Conservation (phyloP, 805 yeast genomes). For the Candida khao-thaluensis region DNA sequence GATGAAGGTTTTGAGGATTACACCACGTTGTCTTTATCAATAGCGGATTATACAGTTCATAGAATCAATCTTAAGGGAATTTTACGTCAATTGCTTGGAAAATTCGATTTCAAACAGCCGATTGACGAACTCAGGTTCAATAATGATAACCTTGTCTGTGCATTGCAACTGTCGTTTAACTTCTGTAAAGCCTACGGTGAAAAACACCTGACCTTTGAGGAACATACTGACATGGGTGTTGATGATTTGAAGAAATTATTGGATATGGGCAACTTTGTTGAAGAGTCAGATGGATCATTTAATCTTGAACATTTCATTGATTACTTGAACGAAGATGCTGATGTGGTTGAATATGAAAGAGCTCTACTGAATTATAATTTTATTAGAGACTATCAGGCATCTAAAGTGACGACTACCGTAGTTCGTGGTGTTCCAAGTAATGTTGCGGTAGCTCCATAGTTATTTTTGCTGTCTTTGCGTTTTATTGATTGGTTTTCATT, state of each 20-base stretch:
- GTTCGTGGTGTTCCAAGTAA: background rate
- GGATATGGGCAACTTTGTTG: slow-evolving; percentile 6
- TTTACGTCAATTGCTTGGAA: slow-evolving; percentile 21
- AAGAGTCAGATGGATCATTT: slow-evolving; percentile 9
- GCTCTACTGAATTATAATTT: slow-evolving; percentile 7
- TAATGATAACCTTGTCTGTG: slow-evolving; percentile 32
- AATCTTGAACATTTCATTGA: slow-evolving; percentile 14
- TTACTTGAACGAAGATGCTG: slow-evolving; percentile 12
- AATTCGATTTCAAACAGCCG: slow-evolving; percentile 9
- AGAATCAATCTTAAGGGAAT: slow-evolving; percentile 34
- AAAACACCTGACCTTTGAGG: slow-evolving; percentile 3
- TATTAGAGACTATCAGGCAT: slow-evolving; percentile 1
- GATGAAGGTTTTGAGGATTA: slow-evolving; percentile 21
- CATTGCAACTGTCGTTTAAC: slow-evolving; percentile 25
- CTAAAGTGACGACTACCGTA: background rate
- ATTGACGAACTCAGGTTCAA: slow-evolving; percentile 18
- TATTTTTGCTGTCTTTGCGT: too few relatives aligned
- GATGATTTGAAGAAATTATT: slow-evolving; percentile 11
- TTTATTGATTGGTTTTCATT: too few relatives aligned
- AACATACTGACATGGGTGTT: background rate
- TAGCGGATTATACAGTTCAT: slow-evolving; percentile 37
- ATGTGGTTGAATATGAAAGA: slow-evolving; percentile 12
- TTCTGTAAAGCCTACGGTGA: slow-evolving; percentile 31
- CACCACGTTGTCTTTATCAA: slow-evolving; percentile 36
- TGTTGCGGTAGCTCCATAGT: too few relatives aligned